Evolutionary conservation across 2,329 filamentous ascomycete species (phyloP), one percentile per base, ranked within the genome.

Genomic region (Colletotrichum gloeosporioides): DNA sequence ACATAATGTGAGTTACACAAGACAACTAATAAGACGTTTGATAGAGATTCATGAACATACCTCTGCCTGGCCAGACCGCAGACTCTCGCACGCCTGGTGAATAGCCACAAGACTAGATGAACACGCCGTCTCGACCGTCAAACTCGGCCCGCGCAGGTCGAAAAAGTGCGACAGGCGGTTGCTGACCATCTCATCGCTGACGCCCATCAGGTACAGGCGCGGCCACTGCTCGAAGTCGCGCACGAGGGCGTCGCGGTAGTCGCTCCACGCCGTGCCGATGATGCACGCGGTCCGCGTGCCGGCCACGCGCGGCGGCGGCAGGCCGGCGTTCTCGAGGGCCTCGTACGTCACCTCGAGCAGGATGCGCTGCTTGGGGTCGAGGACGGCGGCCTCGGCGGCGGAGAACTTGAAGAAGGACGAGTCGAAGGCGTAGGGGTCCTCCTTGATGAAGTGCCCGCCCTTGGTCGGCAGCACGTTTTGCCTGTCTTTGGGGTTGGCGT

Each of bases 91-190:
- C 69, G 85, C 89, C 67, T 86, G 82, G 76, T 90, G 87, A 1
- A 90, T 79, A 0, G 87, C 87, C 2, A 88, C 84, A 1, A 90
- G 80, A 65, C 85, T 86, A 16, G 85, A 85, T 0, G 88, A 89
- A 77, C 89, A 91, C 2, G 87, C 89, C 1, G 89, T 90, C 74
- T 90, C 88, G 8, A 90, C 81, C 2, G 88, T 88, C 79, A 89
- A 81, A 53, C 86, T 88, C 0, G 88, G 86, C 0, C 88, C 88
- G 7, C 79, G 78, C 64, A 89, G 84, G 78, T 90, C 83, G 77
- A 87, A 88, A 64, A 86, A 87, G 78, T 89, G 88, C 3, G 86
- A 88, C 7, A 89, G 77, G 25, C 88, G 83, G 78, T 89, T 89
- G 0, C 85, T 81, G 6, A 87, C 63, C 44, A 88, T 76, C 63